Conservation (phyloP, 176 grass and related monocot genomes). For the Carex parvula region DNA sequence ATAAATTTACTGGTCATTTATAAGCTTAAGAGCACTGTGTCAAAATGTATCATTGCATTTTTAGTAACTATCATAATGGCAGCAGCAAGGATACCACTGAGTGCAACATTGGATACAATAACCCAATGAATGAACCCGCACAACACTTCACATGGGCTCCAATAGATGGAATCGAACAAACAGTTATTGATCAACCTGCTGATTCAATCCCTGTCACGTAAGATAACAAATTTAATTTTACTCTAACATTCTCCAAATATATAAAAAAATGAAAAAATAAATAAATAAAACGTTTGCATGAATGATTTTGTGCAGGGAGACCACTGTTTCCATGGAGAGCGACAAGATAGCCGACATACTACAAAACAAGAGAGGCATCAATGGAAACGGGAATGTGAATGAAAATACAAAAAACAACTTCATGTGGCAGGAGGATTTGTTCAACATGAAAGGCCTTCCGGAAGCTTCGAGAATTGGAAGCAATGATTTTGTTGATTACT, state of each 20-base stretch:
- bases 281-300: not conserved
- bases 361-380: not conserved
- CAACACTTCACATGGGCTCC: not conserved
- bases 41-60: not conserved
- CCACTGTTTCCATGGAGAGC: not conserved
- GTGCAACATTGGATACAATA: not conserved
- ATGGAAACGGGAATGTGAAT: not conserved
- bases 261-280: not conserved
- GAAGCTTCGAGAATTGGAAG: not conserved
- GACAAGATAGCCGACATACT: not conserved
- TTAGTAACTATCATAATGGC: not conserved
- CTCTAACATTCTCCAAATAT: not conserved
- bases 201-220: not conserved
- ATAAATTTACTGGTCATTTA: not conserved
- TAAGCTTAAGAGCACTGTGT: not conserved
- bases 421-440: not conserved
- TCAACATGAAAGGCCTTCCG: not conserved
- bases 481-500: not conserved
- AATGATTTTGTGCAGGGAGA: not conserved
- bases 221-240: not conserved
- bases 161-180: not conserved
- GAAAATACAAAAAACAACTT: not conserved
- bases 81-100: not conserved
- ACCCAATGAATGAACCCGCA: not conserved
- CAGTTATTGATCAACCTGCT: not conserved